Base-by-base conservation (phyloP, 371 early-diverging fungal species). In the Rhizopus arrhizus region DNA sequence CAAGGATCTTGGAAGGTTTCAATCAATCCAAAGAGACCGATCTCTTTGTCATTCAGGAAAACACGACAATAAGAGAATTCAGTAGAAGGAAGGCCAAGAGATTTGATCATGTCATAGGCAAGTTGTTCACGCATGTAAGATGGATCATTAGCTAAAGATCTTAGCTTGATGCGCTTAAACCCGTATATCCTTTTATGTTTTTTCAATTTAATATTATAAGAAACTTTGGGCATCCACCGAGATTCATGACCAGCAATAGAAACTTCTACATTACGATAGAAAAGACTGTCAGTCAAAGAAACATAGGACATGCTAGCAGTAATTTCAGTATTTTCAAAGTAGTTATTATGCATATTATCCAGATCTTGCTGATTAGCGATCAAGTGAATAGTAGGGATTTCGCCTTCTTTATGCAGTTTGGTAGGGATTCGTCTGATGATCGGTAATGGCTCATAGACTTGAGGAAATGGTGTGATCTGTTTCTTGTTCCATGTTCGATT, bases 91-190 rank as follows among this genome's bases (percentile, higher is more conserved):
- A 77, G 53, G 40, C 78, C 78, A 0, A 58, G 49, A 9, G 72
- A 65, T 13, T 62, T 38, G 4, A 72, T 3, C n/a, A 66, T 45
- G 13, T 69, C 72, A 43, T 72, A 74, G 13, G 45, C 63, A 0
- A 74, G 15, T 12, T 59, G 43, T 58, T 77, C 78, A 33, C 74
- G 74, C 10, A 77, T 42, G 29, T 77, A 77, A 9, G 77, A 73
- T 3, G 72, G 74, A 56, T 77, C 77, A 0, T 66, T 68, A 29
- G 57, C 61, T 6, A 77, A 15, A 0, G 74, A 53, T 22, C 78
- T 62, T 2, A 77, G 58, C 43, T 77, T 77, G 31, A 77, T 13
- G 5, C 68, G 59, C 34, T 61, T 64, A 29, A 62, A 72, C 10
- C 65, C 61, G 56, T 59, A 72, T 9, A 79, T 48, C 5, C 47